phyloP scores from a whole-genome alignment of 768 basidiomycete species.

The Mycena leptocephala region DNA sequence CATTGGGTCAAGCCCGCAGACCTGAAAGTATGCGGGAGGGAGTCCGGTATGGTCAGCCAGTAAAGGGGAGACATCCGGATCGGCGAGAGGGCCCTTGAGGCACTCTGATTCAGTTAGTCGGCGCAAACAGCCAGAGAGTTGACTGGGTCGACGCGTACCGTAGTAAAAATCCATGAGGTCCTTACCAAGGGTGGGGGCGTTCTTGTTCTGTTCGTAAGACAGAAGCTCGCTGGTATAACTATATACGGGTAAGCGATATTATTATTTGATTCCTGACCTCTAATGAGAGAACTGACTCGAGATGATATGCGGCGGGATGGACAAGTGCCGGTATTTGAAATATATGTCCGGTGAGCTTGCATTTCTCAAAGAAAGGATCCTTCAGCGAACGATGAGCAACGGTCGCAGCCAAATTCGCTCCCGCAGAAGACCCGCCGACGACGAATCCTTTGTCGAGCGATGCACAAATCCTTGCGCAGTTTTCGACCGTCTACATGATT shows the following conservation, averaged over 20 bases:
- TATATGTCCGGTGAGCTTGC: constrained; percentile 4
- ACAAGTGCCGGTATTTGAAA: neutral
- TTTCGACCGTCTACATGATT: neutral
- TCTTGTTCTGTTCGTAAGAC: constrained; percentile 10
- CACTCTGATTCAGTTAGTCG: neutral
- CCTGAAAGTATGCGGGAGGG: neutral
- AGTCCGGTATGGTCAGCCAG: neutral
- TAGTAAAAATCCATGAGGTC: neutral
- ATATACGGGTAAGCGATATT: neutral
- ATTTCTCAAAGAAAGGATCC: constrained; percentile 4
- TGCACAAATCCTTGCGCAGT: neutral
- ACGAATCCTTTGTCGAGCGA: neutral
- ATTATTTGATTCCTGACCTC: neutral
- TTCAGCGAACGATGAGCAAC: neutral
- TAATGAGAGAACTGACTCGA: neutral
- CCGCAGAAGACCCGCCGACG: constrained; percentile 6
- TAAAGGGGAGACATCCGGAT: neutral
- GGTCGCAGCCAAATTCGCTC: neutral
- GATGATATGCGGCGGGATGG: neutral
- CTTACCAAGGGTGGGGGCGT: neutral
- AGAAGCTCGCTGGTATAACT: neutral
- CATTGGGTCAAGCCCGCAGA: constrained; percentile 3
- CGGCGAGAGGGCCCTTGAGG: neutral
- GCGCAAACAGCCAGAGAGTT: neutral
- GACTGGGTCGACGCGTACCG: neutral